Percentiles rank a stretch among this genome's conserved stretches.
Conservation (phyloP, 2,329 filamentous ascomycete species). For the Colletotrichum phormii region DNA sequence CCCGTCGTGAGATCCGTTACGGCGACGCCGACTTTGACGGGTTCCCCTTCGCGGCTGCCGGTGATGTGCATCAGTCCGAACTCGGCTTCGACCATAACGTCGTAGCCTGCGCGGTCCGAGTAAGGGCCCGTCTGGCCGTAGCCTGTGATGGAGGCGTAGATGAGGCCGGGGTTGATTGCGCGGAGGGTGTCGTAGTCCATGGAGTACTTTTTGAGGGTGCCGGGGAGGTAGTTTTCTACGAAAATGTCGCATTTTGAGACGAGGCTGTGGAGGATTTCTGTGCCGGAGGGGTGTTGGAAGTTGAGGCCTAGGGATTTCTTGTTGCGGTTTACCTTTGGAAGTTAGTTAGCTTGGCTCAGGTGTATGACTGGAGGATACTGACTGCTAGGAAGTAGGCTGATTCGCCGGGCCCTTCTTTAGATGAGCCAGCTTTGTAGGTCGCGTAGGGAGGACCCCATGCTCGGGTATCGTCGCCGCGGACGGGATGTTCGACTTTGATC, state of each 20-base stretch:
- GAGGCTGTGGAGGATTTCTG: constrained; percentile 88
- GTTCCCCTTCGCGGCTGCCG: constrained; percentile 85
- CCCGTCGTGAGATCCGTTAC: constrained; percentile 97
- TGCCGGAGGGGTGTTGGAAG: constrained; percentile 86
- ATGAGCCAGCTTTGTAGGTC: constrained; percentile 72
- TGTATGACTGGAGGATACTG: constrained; percentile 42
- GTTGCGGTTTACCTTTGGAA: constrained; percentile 86
- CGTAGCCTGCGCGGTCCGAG: constrained; percentile 88
- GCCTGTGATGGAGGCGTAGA: constrained; percentile 96
- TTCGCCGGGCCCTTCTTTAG: constrained; percentile 80
- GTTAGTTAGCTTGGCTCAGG: not conserved
- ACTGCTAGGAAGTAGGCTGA: constrained; percentile 95
- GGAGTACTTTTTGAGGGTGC: constrained; percentile 87
- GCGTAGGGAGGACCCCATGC: constrained; percentile 98
- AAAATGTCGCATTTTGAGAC: constrained; percentile 89
- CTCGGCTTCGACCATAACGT: constrained; percentile 99
- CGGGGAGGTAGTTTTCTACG: constrained; percentile 96
- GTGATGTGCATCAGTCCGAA: constrained; percentile 99
- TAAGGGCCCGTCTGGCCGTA: constrained; percentile 97
- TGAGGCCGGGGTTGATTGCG: constrained; percentile 84
- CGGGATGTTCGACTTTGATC: constrained; percentile 96
- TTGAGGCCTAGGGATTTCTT: constrained; percentile 95
- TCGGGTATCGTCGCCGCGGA: constrained; percentile 90
- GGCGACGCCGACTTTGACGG: constrained; percentile 96
- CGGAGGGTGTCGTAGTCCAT: constrained; percentile 88